These are phyloP conservation scores for Ambrosia artemisiifolia DNA, from an alignment of 129 eudicot species.

Conservation along the genomic window DNA sequence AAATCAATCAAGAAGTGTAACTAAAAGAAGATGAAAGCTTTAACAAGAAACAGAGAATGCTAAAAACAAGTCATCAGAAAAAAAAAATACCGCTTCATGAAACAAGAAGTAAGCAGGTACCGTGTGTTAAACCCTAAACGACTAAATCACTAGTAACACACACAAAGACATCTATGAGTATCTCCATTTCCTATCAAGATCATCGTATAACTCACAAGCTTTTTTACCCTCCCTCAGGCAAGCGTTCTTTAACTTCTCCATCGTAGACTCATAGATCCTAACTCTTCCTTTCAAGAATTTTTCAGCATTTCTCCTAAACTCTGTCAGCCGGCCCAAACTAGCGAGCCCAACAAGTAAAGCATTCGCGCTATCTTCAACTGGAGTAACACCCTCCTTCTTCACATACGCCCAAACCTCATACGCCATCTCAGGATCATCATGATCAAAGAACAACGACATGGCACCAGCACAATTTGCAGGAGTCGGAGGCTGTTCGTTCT, in stretches of 20 bases:
- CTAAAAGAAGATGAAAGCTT: not conserved
- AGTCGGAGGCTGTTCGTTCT: conserved; percentile 79
- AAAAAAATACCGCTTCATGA: not conserved
- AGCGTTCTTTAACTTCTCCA: conserved; percentile 56
- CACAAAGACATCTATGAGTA: conserved; percentile 23
- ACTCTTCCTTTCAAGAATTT: conserved; percentile 51
- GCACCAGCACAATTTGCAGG: conserved; percentile 61
- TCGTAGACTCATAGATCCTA: conserved; percentile 59
- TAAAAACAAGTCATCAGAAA: not conserved
- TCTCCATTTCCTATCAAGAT: conserved; percentile 71
- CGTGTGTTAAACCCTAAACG: not conserved
- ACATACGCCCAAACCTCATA: conserved; percentile 70
- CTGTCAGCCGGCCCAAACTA: conserved; percentile 55
- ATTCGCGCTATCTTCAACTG: conserved; percentile 71
- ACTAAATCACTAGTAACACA: conserved; percentile 9
- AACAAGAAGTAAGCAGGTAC: not conserved
- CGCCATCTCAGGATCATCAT: conserved; percentile 87
- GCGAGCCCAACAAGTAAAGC: conserved; percentile 71
- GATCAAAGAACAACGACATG: conserved; percentile 60
- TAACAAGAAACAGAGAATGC: not conserved
- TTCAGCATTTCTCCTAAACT: conserved; percentile 59
- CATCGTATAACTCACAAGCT: conserved; percentile 45
- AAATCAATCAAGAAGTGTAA: not conserved
- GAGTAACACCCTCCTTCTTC: conserved; percentile 47
- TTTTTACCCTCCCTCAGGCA: conserved; percentile 49